Base-by-base conservation (phyloP, 306 rosid genomes). In the Styphnolobium japonicum region DNA sequence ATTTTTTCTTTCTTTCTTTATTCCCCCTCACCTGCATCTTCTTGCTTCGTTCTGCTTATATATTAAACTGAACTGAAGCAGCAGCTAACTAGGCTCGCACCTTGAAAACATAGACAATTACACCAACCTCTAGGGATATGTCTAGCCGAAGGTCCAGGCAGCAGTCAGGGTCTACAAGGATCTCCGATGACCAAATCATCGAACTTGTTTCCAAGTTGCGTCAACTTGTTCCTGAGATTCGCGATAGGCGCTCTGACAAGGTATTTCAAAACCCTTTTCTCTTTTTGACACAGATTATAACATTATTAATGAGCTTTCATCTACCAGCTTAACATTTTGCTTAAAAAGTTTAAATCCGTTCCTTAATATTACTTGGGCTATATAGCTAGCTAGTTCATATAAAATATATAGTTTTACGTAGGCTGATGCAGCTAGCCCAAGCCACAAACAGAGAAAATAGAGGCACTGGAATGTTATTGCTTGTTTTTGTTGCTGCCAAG, bases 201-300 rank as follows among this genome's bases (percentile, higher is more conserved):
- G 94, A 95, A 9, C 98, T 95, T 61, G 90, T 95, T 75, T 87
- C 99, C 56, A 92, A 93, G 90, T 82, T 95, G 85, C 99, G 99
- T 55, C 98, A 91, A 80, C 98, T 93, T 68, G 98, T 95, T 73
- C 99, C 99, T 67, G 99, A 95, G 92, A 92, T 95, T 75, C 92
- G 92, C 16, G 77, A 87, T 61, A 88, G 98, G 76, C 98, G 97
- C 80, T 86, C 99, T 48, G 90, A 88, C 64, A 95, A 91, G 99
- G 99, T 95, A 81, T 71, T 46, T 15, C 3, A 12, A 4, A n/a
- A 18, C 39, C 9, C 15, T 33, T 6, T 23, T 63, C 18, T 43
- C 33, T 43, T 27, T 21, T 65, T 18, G 2, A 31, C 31, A 2
- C n/a, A 0, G n/a, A 11, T 15, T 21, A 16, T 48, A 29, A 53